phyloP scores from a whole-genome alignment of 2,329 filamentous ascomycete species.

The Dactylonectria estremocensis region DNA sequence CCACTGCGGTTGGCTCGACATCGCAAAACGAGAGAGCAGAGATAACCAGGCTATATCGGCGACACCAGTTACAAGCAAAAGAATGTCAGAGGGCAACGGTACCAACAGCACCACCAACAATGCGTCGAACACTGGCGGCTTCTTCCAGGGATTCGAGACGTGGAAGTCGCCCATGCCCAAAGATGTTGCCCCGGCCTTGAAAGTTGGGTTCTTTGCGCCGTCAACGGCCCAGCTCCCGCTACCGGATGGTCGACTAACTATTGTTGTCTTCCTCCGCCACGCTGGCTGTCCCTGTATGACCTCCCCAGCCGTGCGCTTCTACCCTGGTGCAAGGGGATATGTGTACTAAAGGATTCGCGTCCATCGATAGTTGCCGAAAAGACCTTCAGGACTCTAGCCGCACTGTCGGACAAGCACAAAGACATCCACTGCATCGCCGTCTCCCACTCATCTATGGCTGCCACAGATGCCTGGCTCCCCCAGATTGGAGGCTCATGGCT shows the following conservation, averaged over 20 bases:
- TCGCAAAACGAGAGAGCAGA: background rate
- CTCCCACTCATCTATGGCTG: conserved; percentile 69
- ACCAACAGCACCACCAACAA: conserved; percentile 7
- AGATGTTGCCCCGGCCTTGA: conserved; percentile 63
- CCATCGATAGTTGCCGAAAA: conserved; percentile 74
- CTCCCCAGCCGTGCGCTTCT: background rate
- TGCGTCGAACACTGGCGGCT: conserved; percentile 34
- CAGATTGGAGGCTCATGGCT: conserved; percentile 70
- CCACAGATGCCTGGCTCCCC: conserved; percentile 72
- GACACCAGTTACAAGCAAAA: background rate
- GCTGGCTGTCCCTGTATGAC: conserved; percentile 82
- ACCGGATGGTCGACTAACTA: conserved; percentile 68
- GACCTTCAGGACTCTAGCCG: conserved; percentile 69
- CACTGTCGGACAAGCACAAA: conserved; percentile 64
- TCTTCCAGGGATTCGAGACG: conserved; percentile 58
- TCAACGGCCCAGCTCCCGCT: conserved; percentile 66
- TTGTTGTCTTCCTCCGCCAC: conserved; percentile 79
- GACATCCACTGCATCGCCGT: conserved; percentile 72
- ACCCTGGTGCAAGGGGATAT: no score
- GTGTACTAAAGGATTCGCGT: conserved; percentile 4
- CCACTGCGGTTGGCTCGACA: background rate
- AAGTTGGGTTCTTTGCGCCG: conserved; percentile 70
- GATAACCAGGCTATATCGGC: background rate
- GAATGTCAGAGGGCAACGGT: conserved; percentile 37
- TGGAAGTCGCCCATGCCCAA: conserved; percentile 59